Percentiles rank a stretch among this genome's conserved stretches.
phyloP scores from a whole-genome alignment of 306 rosid species.

The Corylus avellana region DNA sequence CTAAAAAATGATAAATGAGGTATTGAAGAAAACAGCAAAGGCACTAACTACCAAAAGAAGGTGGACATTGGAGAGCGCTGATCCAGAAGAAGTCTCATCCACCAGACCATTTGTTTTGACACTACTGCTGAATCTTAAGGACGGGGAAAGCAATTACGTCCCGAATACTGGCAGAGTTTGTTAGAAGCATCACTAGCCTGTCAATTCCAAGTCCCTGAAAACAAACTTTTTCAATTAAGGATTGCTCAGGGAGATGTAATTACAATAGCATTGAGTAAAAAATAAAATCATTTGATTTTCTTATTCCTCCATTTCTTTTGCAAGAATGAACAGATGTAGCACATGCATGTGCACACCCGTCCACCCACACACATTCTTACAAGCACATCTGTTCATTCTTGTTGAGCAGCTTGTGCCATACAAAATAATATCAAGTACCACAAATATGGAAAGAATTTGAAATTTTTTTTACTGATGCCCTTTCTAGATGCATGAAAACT shows the following conservation, averaged over 20 bases:
- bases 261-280: neutral
- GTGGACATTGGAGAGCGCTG: neutral
- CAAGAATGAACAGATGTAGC: neutral
- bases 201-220: constrained; percentile 97
- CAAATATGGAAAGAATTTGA: neutral
- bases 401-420: neutral
- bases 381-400: neutral
- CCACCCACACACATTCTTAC: neutral
- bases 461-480: neutral
- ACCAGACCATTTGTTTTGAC: neutral
- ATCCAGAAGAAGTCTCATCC: constrained; percentile 3
- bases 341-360: neutral
- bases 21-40: constrained; percentile 1
- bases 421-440: neutral
- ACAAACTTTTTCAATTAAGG: constrained; percentile 24
- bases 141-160: constrained; percentile 98
- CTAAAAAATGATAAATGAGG: neutral
- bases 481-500: neutral
- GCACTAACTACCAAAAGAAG: neutral
- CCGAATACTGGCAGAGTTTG: constrained; percentile 87
- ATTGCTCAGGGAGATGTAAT: neutral
- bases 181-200: constrained; percentile 93
- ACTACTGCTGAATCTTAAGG: constrained; percentile 67
- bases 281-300: neutral
- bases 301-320: neutral